A percentile compares a stretch with the other conserved stretches of the same genome.
phyloP scores from a whole-genome alignment of 805 yeast genomes.

The Tetrapisispora fleetii region DNA sequence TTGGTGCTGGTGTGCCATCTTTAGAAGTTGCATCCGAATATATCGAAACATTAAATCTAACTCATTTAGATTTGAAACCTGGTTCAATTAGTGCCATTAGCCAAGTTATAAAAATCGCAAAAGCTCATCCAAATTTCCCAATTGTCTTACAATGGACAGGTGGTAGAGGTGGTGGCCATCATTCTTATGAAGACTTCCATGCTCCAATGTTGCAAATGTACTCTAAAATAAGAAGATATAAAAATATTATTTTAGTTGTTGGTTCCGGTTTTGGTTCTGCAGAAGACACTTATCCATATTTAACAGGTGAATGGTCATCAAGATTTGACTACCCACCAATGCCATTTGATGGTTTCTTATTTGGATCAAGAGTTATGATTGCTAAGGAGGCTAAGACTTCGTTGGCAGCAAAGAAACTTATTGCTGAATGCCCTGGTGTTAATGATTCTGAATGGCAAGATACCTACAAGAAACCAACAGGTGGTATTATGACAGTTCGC shows the following conservation, averaged over 20 bases:
- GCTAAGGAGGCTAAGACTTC: conserved; percentile 95
- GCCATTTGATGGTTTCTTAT: conserved; percentile 97
- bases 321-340: conserved; percentile 85
- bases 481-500: conserved; percentile 92
- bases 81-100: conserved; percentile 91
- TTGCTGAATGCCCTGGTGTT: conserved; percentile 86
- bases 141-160: conserved; percentile 99
- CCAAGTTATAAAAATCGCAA: conserved; percentile 82
- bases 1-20: conserved; percentile 99
- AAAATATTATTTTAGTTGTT: conserved; percentile 83
- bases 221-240: conserved; percentile 81
- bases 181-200: conserved; percentile 98
- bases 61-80: conserved; percentile 94
- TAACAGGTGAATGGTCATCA: conserved; percentile 95
- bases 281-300: conserved; percentile 93
- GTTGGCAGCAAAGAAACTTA: conserved; percentile 85
- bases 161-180: conserved; percentile 99
- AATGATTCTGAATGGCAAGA: conserved; percentile 84
- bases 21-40: conserved; percentile 95
- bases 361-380: conserved; percentile 95
- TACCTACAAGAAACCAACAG: conserved; percentile 89
- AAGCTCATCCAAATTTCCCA: conserved; percentile 93
- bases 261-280: conserved; percentile 98
- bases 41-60: conserved; percentile 82
- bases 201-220: conserved; percentile 95